A percentile compares a stretch with the other conserved stretches of the same genome.
phyloP scores from a whole-genome alignment of 2,329 filamentous ascomycete genomes.

The Arthrobotrys musiformis region DNA sequence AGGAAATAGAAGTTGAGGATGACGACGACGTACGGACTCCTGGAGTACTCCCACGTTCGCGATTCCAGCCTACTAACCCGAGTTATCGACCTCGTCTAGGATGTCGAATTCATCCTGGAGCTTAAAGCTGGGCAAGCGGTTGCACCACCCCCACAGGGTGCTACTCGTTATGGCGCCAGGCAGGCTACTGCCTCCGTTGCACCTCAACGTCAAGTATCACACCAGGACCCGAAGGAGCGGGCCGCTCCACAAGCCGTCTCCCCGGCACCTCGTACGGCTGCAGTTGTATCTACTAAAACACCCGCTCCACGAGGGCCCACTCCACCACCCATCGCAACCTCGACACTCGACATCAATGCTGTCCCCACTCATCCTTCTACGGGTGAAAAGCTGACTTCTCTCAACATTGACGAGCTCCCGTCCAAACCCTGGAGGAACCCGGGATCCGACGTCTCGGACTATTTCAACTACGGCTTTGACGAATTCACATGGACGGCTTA shows the following conservation, averaged over 20 bases:
- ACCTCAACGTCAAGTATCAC: conserved; percentile 41
- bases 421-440: conserved; percentile 95
- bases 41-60: not conserved
- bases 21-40: conserved; percentile 58
- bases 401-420: conserved; percentile 79
- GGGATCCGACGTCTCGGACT: conserved; percentile 92
- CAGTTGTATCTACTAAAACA: conserved; percentile 61
- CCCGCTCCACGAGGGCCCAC: conserved; percentile 66
- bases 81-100: conserved; percentile 37
- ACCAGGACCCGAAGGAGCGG: conserved; percentile 50
- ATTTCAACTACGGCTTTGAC: conserved; percentile 99
- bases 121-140: conserved; percentile 59
- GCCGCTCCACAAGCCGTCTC: conserved; percentile 43
- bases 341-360: conserved; percentile 83
- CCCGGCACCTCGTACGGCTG: conserved; percentile 59
- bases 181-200: conserved; percentile 55
- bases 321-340: conserved; percentile 76
- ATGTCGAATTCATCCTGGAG: conserved; percentile 60
- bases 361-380: conserved; percentile 79
- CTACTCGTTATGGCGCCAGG: conserved; percentile 58
- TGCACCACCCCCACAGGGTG: conserved; percentile 59
- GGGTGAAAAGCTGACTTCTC: conserved; percentile 82
- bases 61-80: not conserved
- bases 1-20: conserved; percentile 57
- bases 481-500: conserved; percentile 98